These are phyloP conservation scores for Rhododendron vialii DNA, from an alignment of 148 eudicot genomes.

Conservation along the genomic window DNA sequence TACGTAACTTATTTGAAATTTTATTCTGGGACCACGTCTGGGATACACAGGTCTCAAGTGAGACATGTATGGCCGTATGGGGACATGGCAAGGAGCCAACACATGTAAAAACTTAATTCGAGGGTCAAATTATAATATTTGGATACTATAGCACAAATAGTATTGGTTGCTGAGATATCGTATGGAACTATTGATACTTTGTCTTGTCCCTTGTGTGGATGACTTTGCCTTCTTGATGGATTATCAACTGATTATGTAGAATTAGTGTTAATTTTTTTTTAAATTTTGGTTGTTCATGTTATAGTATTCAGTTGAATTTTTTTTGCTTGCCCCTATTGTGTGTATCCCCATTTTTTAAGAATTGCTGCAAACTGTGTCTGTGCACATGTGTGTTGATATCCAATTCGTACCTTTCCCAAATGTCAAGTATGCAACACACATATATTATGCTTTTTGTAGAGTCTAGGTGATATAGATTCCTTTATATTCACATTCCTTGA, in stretches of 20 bases:
- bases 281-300: background rate
- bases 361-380: background rate
- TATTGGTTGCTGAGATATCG: too few relatives aligned
- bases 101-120: background rate
- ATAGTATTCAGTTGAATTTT: background rate
- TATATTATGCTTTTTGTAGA: background rate
- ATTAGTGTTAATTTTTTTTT: background rate
- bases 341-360: background rate
- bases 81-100: background rate
- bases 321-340: background rate
- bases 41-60: background rate
- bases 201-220: background rate
- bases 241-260: background rate
- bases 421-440: background rate
- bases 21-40: background rate
- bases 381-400: background rate
- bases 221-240: background rate
- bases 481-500: background rate
- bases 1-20: background rate
- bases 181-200: background rate
- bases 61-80: background rate
- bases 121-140: background rate
- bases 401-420: background rate
- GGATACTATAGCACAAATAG: background rate
- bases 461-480: background rate